phyloP scores from a whole-genome alignment of 208 protist species.

The Trypanosoma platydactyli region DNA sequence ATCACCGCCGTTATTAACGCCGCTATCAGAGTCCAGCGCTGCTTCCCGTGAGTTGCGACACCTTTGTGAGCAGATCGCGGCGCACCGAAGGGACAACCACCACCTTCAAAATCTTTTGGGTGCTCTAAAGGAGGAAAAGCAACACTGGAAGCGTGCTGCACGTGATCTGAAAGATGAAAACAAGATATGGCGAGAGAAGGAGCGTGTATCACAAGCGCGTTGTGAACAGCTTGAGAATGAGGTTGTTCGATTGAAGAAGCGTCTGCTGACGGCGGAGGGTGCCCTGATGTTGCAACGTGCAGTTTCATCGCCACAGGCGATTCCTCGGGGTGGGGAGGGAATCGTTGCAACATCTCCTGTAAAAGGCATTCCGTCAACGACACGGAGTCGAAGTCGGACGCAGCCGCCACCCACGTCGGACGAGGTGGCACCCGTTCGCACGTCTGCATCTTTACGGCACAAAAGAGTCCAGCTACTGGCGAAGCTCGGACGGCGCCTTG shows the following conservation, averaged over 20 bases:
- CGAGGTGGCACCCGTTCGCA: background rate
- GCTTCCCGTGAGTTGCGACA: background rate
- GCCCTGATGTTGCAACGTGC: conserved; percentile 4
- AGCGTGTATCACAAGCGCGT: conserved; percentile 11
- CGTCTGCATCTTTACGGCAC: conserved; percentile 5
- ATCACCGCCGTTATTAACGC: too few relatives aligned
- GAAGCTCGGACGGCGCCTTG: background rate
- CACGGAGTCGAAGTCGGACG: conserved; percentile 17
- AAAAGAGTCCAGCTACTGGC: conserved; percentile 20
- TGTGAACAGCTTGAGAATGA: conserved; percentile 44
- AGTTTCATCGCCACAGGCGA: background rate
- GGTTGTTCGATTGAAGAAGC: conserved; percentile 54
- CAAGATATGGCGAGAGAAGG: conserved; percentile 17
- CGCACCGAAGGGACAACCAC: conserved; percentile 1
- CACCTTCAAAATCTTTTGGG: conserved; percentile 8
- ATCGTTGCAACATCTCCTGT: background rate
- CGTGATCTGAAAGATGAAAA: conserved; percentile 20
- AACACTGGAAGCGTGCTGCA: conserved; percentile 23
- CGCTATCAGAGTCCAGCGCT: background rate
- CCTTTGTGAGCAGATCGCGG: conserved; percentile 5
- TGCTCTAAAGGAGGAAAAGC: conserved; percentile 13
- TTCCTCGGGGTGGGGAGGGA: background rate
- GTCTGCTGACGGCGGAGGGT: conserved; percentile 37
- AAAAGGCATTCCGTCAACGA: background rate
- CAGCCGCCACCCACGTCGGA: conserved; percentile 1